Evolutionary conservation across 352 stramenopile genomes (phyloP).

Genomic region (Phytophthora sansomeana): DNA sequence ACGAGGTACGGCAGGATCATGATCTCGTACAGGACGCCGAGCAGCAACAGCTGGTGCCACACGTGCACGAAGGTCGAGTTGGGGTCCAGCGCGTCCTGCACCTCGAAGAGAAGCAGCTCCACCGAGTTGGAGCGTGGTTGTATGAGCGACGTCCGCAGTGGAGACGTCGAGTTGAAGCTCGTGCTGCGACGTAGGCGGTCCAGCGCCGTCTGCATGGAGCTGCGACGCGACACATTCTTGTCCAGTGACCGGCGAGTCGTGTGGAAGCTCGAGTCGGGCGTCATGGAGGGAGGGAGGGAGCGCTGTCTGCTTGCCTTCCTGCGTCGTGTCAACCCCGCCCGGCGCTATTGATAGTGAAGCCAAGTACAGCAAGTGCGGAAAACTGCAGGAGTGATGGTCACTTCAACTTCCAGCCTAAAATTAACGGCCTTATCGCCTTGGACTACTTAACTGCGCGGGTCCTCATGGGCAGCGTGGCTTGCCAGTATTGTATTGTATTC

Average conservation of each 20-base stretch:
- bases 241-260: slow-evolving; percentile 4
- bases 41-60: slow-evolving; percentile 70
- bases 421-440: no score
- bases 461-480: no score
- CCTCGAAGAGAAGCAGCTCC: slow-evolving; percentile 56
- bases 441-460: no score
- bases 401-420: slow-evolving; percentile 22
- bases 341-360: slow-evolving; percentile 15
- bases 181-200: slow-evolving; percentile 28
- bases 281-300: not conserved
- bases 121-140: slow-evolving; percentile 59
- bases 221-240: slow-evolving; percentile 12
- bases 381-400: slow-evolving; percentile 31
- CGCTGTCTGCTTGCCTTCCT: not conserved
- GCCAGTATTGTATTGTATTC: no score
- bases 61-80: slow-evolving; percentile 58
- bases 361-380: not conserved
- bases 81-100: slow-evolving; percentile 64
- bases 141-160: slow-evolving; percentile 38
- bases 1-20: slow-evolving; percentile 61
- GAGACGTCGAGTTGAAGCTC: slow-evolving; percentile 1
- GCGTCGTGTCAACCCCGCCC: not conserved
- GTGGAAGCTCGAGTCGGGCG: slow-evolving; percentile 16
- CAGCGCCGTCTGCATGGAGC: slow-evolving; percentile 22
- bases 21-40: slow-evolving; percentile 63